Evolutionary conservation across 23 red algal species (phyloP).

Genomic region (Pyropia yezoensis): DNA sequence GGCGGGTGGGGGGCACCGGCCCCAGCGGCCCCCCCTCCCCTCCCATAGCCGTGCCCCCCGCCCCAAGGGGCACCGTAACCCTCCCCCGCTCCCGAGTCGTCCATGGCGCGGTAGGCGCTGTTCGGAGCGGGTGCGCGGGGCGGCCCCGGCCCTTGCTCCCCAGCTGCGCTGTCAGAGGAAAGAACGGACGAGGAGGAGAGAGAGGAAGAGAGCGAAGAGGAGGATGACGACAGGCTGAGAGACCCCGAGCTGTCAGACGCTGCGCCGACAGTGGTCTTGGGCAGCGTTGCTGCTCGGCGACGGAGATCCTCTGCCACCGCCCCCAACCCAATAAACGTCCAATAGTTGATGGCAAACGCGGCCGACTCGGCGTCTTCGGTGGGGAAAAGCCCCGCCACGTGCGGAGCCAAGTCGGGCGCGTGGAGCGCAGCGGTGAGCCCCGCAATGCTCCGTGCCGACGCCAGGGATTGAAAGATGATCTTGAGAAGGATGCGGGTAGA

Average conservation of each 20-base stretch:
- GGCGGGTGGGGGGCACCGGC: too few relatives aligned
- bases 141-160: too few relatives aligned
- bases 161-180: too few relatives aligned
- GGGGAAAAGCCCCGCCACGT: slow-evolving; percentile 68
- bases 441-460: slow-evolving; percentile 19
- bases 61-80: too few relatives aligned
- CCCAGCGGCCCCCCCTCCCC: too few relatives aligned
- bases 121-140: too few relatives aligned
- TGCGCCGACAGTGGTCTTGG: slow-evolving; percentile 7
- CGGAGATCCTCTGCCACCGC: slow-evolving; percentile 58
- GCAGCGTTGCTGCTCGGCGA: slow-evolving; percentile 22
- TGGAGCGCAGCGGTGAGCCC: slow-evolving; percentile 26
- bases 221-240: slow-evolving; percentile 7
- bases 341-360: slow-evolving; percentile 73
- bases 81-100: too few relatives aligned
- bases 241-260: neutral
- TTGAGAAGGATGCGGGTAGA: slow-evolving; percentile 88
- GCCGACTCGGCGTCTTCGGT: slow-evolving; percentile 35
- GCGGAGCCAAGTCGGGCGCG: slow-evolving; percentile 4
- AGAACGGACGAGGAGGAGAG: slow-evolving; percentile 25
- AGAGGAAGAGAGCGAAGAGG: slow-evolving; percentile 18
- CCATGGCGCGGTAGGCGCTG: too few relatives aligned
- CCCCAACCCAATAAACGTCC: slow-evolving; percentile 68
- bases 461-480: slow-evolving; percentile 59
- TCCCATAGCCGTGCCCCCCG: too few relatives aligned